Evolutionary conservation across 1,139 yeast genomes (phyloP), one percentile per base, ranked within the genome.

Genomic region (Geotrichum restrictum): DNA sequence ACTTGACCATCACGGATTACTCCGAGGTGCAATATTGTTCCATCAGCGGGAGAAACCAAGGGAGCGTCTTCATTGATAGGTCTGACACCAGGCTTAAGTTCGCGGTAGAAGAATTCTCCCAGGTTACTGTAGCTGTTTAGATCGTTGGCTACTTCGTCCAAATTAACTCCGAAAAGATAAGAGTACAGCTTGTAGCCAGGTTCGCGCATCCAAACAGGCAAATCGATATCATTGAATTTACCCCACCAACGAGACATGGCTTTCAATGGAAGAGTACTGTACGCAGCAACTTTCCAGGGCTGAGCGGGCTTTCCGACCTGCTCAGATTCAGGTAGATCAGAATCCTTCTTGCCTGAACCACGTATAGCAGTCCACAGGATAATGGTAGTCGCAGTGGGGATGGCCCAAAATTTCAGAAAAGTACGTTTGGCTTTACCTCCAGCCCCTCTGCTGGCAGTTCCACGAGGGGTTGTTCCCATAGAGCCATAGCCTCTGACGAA

Each of bases 221-320:
- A 75, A 46, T 82, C 83, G 48, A 91, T 78, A 54, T 84, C 83
- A 67, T 94, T 93, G 57, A 93, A 80, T 61, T 80, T 81, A 29
- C 99, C 99, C 99, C 99, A 94, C 48, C 91, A 72, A 56, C 98
- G 78, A 0, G 97, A 89, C 48, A 89, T 77, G 3, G 96, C 88
- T 65, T 93, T 89, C 64, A 94, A 77, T 1, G 99, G 99, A 41
- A 94, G 75, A 1, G 97, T 85, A 3, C 91, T 83, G 68, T 93
- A 91, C 22, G 94, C 86, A 64, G 88, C 89, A 55, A 91, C 80
- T 44, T 85, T 83, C 96, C 96, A 88, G 22, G 94, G 85, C 61
- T 85, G 82, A 74, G 91, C 73, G 69, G 81, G 71, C 73, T 77
- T 63, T 67, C 76, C 71, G n/a, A 73, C 72, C 47, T 72, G 74